Base-by-base conservation (phyloP, 1,284 basidiomycete species). In the Fistulinella staudtii region DNA sequence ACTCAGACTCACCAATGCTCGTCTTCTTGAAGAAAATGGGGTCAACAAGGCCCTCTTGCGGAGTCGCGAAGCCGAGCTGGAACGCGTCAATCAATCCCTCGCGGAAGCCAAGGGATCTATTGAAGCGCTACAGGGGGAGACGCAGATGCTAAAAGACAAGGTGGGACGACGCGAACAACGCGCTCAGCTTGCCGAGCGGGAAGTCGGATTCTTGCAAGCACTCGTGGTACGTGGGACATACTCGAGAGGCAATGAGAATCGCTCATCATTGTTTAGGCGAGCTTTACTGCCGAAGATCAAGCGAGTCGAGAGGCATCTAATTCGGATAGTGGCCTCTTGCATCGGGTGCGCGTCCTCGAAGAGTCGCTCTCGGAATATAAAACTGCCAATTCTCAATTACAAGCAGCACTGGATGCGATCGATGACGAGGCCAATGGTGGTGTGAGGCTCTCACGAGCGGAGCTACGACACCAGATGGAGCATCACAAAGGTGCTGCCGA, bases 1-100 rank as follows among this genome's bases (percentile, higher is more conserved):
- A 5, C 71, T 88, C 6, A 79, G 83, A 2, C 65, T 84, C 0
- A 59, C 69, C 0, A 77, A 87, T 48, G 81, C 81, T 0, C 69
- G 69, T 6, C 65, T 87, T 1, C 70, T 85, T 2, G 81, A 86
- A 52, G 76, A 83, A 30, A 75, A 85, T 31, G 84, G 85, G 0
- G 68, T 75, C 3, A 75, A 71, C 22, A 45, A 61, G 1, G 79
- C 80, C 0, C 53, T 73, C 8, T 66, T 84, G 5, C 71, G 69
- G 1, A 66, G 65, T 25, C 71, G 77, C 31, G 74, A 83, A 46
- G 66, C 68, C 2, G 76, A 82, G 42, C 61, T 85, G 0, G 53
- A 53, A 0, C 70, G 70, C 2, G 47, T 65, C 2, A 65, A 73
- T 34, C 51, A 56, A 2, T 65, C 68, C 8, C 61, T 70, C 3